Evolutionary conservation across 2,329 filamentous ascomycete species (phyloP).

Genomic region (Hypoxylon sp.): DNA sequence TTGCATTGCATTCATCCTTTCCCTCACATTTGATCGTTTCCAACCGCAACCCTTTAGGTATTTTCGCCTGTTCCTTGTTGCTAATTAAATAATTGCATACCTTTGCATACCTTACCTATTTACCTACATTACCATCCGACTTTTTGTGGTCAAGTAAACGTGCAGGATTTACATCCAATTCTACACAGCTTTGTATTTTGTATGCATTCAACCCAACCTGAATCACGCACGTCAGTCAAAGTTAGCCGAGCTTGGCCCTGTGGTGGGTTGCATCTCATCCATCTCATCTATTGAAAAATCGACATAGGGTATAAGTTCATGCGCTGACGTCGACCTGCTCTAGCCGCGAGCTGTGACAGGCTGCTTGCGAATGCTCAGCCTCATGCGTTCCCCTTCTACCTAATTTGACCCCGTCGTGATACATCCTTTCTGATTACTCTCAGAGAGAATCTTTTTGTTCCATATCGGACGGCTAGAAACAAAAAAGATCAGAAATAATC

Average conservation of each 20-base stretch:
- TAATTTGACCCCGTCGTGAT: constrained; percentile 39
- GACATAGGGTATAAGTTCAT: constrained; percentile 47
- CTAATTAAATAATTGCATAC: constrained; percentile 13
- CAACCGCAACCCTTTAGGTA: constrained; percentile 1
- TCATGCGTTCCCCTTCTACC: constrained; percentile 38
- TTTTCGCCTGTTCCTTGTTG: constrained; percentile 1
- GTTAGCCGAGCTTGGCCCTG: constrained; percentile 32
- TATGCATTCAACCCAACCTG: constrained; percentile 18
- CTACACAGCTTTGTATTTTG: neutral
- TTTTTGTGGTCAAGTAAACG: no score
- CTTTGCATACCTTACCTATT: neutral
- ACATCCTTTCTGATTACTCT: constrained; percentile 15
- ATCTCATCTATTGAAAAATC: constrained; percentile 26
- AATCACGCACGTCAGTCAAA: constrained; percentile 23
- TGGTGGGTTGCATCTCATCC: constrained; percentile 39
- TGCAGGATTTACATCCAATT: no score
- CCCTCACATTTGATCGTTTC: constrained; percentile 26
- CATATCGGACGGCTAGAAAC: neutral
- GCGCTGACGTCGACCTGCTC: constrained; percentile 60
- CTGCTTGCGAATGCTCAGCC: constrained; percentile 50
- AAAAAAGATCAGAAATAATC: constrained; percentile 1
- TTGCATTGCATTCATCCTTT: constrained; percentile 35
- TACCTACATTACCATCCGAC: neutral
- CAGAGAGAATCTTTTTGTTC: constrained; percentile 5
- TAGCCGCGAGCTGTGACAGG: constrained; percentile 51